phyloP scores from a whole-genome alignment of 2,329 filamentous ascomycete genomes.

The Fonsecaea nubica region DNA sequence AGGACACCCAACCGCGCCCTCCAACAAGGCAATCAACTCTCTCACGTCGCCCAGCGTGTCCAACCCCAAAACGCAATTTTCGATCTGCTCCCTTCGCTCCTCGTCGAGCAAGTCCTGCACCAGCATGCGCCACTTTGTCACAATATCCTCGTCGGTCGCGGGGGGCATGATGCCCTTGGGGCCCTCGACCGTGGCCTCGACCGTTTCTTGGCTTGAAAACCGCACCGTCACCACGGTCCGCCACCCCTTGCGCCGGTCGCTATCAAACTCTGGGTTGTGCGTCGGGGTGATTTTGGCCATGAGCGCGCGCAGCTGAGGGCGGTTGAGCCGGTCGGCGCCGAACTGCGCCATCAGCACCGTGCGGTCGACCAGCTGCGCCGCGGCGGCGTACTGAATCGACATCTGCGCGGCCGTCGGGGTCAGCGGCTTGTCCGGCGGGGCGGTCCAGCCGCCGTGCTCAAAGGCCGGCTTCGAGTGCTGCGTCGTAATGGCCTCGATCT shows the following conservation, averaged over 20 bases:
- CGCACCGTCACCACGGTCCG: slow-evolving; percentile 35
- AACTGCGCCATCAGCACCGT: slow-evolving; percentile 48
- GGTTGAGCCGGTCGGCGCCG: slow-evolving; percentile 43
- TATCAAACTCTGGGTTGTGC: slow-evolving; percentile 21
- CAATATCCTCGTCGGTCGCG: slow-evolving; percentile 48
- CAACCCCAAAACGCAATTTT: slow-evolving; percentile 43
- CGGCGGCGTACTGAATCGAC: slow-evolving; percentile 48
- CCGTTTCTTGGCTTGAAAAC: slow-evolving; percentile 30
- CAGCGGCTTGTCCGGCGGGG: slow-evolving; percentile 43
- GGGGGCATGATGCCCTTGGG: slow-evolving; percentile 46
- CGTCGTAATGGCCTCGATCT: slow-evolving; percentile 43
- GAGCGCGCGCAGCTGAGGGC: slow-evolving; percentile 48
- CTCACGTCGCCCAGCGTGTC: slow-evolving; percentile 42
- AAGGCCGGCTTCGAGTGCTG: slow-evolving; percentile 44
- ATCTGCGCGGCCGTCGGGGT: slow-evolving; percentile 50
- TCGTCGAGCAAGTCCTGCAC: slow-evolving; percentile 44
- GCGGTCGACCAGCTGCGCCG: slow-evolving; percentile 48
- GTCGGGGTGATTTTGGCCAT: slow-evolving; percentile 43
- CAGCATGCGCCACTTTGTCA: slow-evolving; percentile 47
- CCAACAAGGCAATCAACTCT: slow-evolving; percentile 35
- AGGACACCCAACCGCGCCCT: slow-evolving; percentile 23
- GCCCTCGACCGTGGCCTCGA: slow-evolving; percentile 33
- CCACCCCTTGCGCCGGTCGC: slow-evolving; percentile 31
- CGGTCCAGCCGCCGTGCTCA: slow-evolving; percentile 49
- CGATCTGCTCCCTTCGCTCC: slow-evolving; percentile 42